phyloP scores from a whole-genome alignment of 1,284 basidiomycete genomes.

The Pseudozyma thailandica region DNA sequence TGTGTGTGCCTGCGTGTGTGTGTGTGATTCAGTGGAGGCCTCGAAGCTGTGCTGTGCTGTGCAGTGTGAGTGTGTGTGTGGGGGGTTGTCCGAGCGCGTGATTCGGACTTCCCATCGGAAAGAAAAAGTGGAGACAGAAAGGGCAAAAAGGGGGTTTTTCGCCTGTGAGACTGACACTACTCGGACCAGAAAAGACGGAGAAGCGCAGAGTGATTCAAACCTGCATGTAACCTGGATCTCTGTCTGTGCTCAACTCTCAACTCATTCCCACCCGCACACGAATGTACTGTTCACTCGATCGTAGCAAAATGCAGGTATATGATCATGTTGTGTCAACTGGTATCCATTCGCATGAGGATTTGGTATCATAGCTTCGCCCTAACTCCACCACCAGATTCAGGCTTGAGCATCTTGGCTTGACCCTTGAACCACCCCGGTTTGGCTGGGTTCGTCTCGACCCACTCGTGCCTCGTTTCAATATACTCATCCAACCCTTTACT shows the following conservation, averaged over 20 bases:
- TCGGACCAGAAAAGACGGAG: too few species aligned
- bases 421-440: slow-evolving; percentile 64
- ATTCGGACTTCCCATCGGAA: neutral
- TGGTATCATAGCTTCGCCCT: slow-evolving; percentile 25
- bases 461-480: slow-evolving; percentile 64
- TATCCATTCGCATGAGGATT: neutral
- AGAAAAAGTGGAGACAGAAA: neutral
- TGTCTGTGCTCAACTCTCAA: too few species aligned
- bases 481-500: slow-evolving; percentile 66
- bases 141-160: neutral
- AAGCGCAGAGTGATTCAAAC: slow-evolving; percentile 12
- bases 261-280: too few species aligned
- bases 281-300: neutral
- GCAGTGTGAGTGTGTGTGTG: slow-evolving; percentile 5
- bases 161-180: too few species aligned
- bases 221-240: too few species aligned
- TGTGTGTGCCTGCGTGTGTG: slow-evolving; percentile 1
- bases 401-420: slow-evolving; percentile 17
- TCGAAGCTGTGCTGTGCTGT: slow-evolving; percentile 17
- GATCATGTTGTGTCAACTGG: neutral
- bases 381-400: slow-evolving; percentile 16
- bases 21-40: neutral
- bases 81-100: neutral
- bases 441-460: slow-evolving; percentile 58
- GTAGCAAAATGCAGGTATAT: neutral